These are phyloP conservation scores for Tetradesmus obliquus DNA, from an alignment of 139 green algal genomes.

Conservation along the genomic window DNA sequence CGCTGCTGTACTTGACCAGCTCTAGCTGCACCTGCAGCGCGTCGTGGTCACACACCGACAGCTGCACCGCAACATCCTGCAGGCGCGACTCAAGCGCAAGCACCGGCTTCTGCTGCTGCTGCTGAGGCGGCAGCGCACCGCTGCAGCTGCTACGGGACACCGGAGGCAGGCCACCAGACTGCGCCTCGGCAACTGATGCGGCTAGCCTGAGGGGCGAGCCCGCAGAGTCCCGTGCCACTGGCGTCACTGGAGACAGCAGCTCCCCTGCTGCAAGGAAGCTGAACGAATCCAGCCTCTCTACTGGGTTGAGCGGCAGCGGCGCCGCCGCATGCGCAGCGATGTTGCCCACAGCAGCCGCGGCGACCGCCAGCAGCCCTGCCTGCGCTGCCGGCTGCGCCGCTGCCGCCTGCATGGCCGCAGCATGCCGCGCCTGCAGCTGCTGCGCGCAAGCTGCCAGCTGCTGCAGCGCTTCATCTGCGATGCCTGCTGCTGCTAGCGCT, in stretches of 20 bases:
- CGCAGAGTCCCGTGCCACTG: not conserved
- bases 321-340: not conserved
- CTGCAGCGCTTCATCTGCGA: constrained; percentile 9
- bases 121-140: not conserved
- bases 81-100: constrained; percentile 22
- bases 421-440: constrained; percentile 18
- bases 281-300: constrained; percentile 15
- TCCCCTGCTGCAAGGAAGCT: not conserved
- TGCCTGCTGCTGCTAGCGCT: constrained; percentile 17
- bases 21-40: constrained; percentile 24
- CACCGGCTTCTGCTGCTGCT: constrained; percentile 14
- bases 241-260: not conserved
- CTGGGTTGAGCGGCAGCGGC: not conserved
- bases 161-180: not conserved
- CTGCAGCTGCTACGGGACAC: constrained; percentile 9
- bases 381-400: not conserved
- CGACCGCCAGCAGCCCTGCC: not conserved
- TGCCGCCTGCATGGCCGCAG: not conserved
- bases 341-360: constrained; percentile 11
- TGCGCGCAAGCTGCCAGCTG: not conserved
- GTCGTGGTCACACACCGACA: constrained; percentile 35
- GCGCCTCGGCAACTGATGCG: not conserved
- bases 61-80: constrained; percentile 36
- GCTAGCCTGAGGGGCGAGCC: not conserved
- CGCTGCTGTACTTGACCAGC: constrained; percentile 42